Conservation (phyloP, 75 land plant genomes). For the Larix kaempferi region DNA sequence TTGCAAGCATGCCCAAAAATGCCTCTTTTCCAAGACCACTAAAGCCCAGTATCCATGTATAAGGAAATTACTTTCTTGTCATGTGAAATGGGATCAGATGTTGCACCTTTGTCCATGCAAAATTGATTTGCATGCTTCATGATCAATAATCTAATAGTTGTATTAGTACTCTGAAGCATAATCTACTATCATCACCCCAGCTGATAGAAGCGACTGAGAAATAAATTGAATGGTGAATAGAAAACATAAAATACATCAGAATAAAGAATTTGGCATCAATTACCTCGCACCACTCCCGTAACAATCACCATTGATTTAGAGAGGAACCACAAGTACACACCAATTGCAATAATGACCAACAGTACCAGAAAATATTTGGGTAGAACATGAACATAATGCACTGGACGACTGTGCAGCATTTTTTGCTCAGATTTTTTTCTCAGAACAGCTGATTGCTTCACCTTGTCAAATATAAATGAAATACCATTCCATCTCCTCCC, state of each 20-base stretch:
- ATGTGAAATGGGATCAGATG: neutral
- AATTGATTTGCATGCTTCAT: neutral
- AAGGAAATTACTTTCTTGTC: too few relatives aligned
- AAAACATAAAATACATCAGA: neutral
- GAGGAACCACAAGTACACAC: constrained; percentile 7
- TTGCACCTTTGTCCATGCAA: neutral
- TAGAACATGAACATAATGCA: neutral
- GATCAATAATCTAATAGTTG: neutral
- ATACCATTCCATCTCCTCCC: constrained; percentile 1
- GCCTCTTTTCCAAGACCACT: too few relatives aligned
- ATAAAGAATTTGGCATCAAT: neutral
- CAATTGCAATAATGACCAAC: neutral
- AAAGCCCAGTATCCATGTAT: too few relatives aligned
- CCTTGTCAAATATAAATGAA: neutral
- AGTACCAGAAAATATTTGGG: neutral
- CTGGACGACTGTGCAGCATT: neutral
- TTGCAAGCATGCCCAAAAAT: too few relatives aligned
- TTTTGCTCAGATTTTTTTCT: constrained; percentile 1
- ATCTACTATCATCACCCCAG: neutral
- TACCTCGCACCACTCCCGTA: constrained; percentile 2
- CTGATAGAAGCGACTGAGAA: neutral
- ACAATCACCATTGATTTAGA: neutral
- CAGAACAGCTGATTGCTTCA: neutral
- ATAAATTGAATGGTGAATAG: neutral
- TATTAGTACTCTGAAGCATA: neutral